Conservation (phyloP, 2,329 filamentous ascomycete genomes). For the Aspergillus costaricaensis region DNA sequence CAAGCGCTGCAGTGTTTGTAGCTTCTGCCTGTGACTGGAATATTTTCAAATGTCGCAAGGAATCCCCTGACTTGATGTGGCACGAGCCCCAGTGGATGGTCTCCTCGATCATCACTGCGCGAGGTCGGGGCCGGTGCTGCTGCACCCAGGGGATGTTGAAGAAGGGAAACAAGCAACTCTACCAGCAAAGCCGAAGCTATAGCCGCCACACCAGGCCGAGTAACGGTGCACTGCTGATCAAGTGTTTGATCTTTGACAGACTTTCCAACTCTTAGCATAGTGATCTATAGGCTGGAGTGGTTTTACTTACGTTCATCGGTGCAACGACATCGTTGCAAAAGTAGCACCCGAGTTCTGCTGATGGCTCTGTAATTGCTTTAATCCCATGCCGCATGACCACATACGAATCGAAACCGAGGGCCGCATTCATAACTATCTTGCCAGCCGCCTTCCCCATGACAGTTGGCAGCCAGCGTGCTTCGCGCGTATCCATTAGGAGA, state of each 20-base stretch:
- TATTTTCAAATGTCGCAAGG: slow-evolving; percentile 60
- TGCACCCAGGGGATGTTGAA: slow-evolving; percentile 73
- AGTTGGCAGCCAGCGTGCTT: slow-evolving; percentile 92
- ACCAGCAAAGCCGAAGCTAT: slow-evolving; percentile 91
- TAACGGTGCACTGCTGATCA: slow-evolving; percentile 97
- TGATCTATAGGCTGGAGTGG: slow-evolving; percentile 9
- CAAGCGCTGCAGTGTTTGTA: slow-evolving; percentile 67
- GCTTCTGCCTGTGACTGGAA: slow-evolving; percentile 58
- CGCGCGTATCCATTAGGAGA: slow-evolving; percentile 93
- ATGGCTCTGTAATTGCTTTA: slow-evolving; percentile 56
- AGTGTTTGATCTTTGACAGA: slow-evolving; percentile 92
- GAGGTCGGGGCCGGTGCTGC: slow-evolving; percentile 43
- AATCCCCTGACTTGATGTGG: slow-evolving; percentile 67
- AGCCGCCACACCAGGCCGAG: slow-evolving; percentile 84
- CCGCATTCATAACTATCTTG: slow-evolving; percentile 96
- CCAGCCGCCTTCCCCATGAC: slow-evolving; percentile 90
- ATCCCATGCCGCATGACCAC: slow-evolving; percentile 96
- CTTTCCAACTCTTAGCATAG: slow-evolving; percentile 48
- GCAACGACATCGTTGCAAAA: slow-evolving; percentile 98
- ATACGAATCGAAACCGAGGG: slow-evolving; percentile 92
- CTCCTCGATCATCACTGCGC: slow-evolving; percentile 35
- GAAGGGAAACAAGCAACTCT: slow-evolving; percentile 80
- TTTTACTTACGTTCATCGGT: slow-evolving; percentile 75
- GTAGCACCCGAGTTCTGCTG: slow-evolving; percentile 82
- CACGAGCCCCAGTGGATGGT: slow-evolving; percentile 54